Percentiles rank a stretch among this genome's conserved stretches.
phyloP scores from a whole-genome alignment of 192 early-diverging fungal genomes.

The Kappamyces sp. region DNA sequence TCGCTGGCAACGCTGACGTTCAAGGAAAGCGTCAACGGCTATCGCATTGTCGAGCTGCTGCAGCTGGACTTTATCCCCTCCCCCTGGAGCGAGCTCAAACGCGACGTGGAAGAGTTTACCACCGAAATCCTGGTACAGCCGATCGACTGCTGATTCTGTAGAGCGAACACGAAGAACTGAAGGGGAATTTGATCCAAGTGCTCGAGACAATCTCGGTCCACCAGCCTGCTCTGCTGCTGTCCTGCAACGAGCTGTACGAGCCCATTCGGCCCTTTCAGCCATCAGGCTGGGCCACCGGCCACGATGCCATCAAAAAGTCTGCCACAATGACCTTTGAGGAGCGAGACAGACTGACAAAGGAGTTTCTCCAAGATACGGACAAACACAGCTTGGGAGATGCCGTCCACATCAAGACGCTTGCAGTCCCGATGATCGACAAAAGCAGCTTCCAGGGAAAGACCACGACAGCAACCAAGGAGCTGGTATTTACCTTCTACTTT shows the following conservation, averaged over 20 bases:
- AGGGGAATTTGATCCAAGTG: conserved; percentile 14
- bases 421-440: no score
- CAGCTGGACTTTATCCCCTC: conserved; percentile 4
- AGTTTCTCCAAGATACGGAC: no score
- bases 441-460: no score
- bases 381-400: no score
- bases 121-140: not conserved
- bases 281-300: no score
- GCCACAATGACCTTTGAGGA: no score
- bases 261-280: no score
- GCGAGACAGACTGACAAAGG: no score
- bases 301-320: no score
- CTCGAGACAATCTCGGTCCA: conserved; percentile 9
- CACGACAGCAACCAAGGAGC: no score
- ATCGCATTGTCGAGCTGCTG: conserved; percentile 4
- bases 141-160: not conserved
- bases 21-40: conserved; percentile 7
- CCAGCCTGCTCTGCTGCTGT: conserved; percentile 9
- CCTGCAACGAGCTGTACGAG: not conserved
- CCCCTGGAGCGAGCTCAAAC: not conserved
- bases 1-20: conserved; percentile 3
- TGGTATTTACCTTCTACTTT: no score
- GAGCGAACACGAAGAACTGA: conserved; percentile 8
- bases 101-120: not conserved
- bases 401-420: no score